A percentile compares a stretch with the other conserved stretches of the same genome.
These are phyloP conservation scores for Metschnikowia gruessii DNA, from an alignment of 805 yeast species.

Conservation along the genomic window DNA sequence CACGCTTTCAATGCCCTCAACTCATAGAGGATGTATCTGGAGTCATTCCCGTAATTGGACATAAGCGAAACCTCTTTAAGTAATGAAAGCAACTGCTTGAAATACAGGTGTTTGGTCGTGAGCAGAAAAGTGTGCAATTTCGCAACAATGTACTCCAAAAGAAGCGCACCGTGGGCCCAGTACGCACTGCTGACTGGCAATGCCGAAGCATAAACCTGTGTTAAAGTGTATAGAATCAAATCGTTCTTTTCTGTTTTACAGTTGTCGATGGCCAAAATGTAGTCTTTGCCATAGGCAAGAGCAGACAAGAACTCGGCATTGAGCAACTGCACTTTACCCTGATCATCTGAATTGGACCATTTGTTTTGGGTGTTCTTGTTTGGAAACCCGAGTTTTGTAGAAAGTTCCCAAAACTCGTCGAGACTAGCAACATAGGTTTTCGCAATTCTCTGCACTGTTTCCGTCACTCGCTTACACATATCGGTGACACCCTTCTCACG, in stretches of 20 bases:
- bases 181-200: slow-evolving; percentile 19
- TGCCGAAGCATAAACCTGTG: slow-evolving; percentile 29
- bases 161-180: slow-evolving; percentile 30
- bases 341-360: slow-evolving; percentile 25
- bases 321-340: slow-evolving; percentile 25
- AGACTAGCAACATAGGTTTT: slow-evolving; percentile 12
- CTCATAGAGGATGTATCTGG: slow-evolving; percentile 6
- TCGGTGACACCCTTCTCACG: slow-evolving; percentile 27
- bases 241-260: slow-evolving; percentile 22
- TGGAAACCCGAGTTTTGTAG: slow-evolving; percentile 29
- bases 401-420: slow-evolving; percentile 21
- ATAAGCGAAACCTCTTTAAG: slow-evolving; percentile 12
- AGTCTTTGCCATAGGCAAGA: slow-evolving; percentile 22
- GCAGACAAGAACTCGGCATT: slow-evolving; percentile 27
- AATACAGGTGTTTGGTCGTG: slow-evolving; percentile 20
- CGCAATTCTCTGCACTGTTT: slow-evolving; percentile 22
- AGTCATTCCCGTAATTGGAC: slow-evolving; percentile 2
- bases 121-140: slow-evolving; percentile 22
- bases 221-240: slow-evolving; percentile 27
- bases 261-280: slow-evolving; percentile 21
- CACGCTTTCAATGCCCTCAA: slow-evolving; percentile 8
- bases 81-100: slow-evolving; percentile 26
- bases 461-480: slow-evolving; percentile 29
- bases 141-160: slow-evolving; percentile 22
- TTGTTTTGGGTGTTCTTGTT: slow-evolving; percentile 22